Base-by-base conservation (phyloP, 192 early-diverging fungal species). In the Chytriomyces hyalinus region DNA sequence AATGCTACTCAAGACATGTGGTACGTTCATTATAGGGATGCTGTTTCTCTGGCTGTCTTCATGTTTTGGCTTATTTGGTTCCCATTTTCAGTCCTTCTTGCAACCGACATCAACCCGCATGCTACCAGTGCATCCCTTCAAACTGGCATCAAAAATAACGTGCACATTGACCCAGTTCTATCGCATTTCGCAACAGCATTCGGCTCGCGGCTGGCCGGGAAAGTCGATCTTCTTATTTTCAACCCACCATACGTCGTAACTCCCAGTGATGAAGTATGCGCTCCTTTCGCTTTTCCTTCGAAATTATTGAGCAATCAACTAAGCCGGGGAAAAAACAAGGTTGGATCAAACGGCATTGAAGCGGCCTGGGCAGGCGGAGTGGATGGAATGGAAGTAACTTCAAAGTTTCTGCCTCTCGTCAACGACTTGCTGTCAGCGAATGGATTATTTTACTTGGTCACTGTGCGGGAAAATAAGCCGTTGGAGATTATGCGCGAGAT, bases 211-310 rank as follows among this genome's bases (percentile, higher is more conserved):
- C 75, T 94, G 6, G 22, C 66, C 13, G 74, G 87, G 1, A 49
- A 62, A 0, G 80, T 97, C 13, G 97, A 99, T 80, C 73, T 99
- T 1, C 83, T 97, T 6, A 75, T 94, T 45, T 97, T 97, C 80
- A 99, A 99, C 71, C 97, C 97, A 20, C 97, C 97, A 0, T 99
- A 99, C 78, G 97, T 94, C 6, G 91, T 96, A 0, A 98, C 97
- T 1, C 86, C 92, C 1, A 82, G 85, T 7, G 88, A 89, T 17
- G 97, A 98, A 61, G 89, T 97, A 0, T 36, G 36, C 36, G 36
- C 36, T 36, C 36, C 36, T 36, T 36, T 36, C 36, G 36, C 36
- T 2, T 36, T 36, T 36, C 4, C 36, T 36, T 36, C 4, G 36
- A 36, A 2, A 36, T 36, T 36, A 26, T 26, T 36, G 36, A 36